Conservation (phyloP, 1,139 yeast species). For the Pichia inconspicua region DNA sequence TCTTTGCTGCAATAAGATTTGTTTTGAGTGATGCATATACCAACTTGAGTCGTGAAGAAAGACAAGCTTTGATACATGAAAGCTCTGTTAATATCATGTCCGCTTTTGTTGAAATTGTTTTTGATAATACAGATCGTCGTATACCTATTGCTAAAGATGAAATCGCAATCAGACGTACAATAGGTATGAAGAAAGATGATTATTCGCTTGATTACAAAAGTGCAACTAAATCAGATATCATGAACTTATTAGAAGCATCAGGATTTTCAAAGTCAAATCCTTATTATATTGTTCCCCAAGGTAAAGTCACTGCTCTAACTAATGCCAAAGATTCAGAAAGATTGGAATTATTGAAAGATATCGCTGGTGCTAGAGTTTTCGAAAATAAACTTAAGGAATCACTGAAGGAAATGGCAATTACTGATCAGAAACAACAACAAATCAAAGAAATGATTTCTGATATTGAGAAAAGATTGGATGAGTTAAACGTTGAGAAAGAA, state of each 20-base stretch:
- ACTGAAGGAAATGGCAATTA: slow-evolving; percentile 66
- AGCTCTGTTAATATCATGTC: slow-evolving; percentile 91
- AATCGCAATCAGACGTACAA: slow-evolving; percentile 73
- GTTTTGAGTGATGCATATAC: slow-evolving; percentile 88
- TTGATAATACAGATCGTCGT: slow-evolving; percentile 73
- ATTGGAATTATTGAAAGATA: slow-evolving; percentile 72
- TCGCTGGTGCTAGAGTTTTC: slow-evolving; percentile 91
- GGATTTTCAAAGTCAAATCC: slow-evolving; percentile 91
- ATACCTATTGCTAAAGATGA: slow-evolving; percentile 66
- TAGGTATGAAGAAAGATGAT: slow-evolving; percentile 89
- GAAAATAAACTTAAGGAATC: slow-evolving; percentile 78
- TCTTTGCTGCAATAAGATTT: slow-evolving; percentile 91
- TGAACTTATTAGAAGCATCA: slow-evolving; percentile 80
- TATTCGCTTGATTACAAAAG: slow-evolving; percentile 72
- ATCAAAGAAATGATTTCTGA: slow-evolving; percentile 68
- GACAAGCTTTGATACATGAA: slow-evolving; percentile 82
- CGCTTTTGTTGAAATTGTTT: slow-evolving; percentile 84
- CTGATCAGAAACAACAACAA: slow-evolving; percentile 61
- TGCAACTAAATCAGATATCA: slow-evolving; percentile 73
- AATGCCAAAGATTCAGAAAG: slow-evolving; percentile 85
- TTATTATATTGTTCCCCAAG: slow-evolving; percentile 96
- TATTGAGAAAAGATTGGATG: slow-evolving; percentile 64
- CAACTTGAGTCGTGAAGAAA: slow-evolving; percentile 79
- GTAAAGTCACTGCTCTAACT: slow-evolving; percentile 73
- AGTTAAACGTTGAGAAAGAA: slow-evolving; percentile 71